These are phyloP conservation scores for Paramecium pentaurelia DNA, from an alignment of 73 alveolate genomes.

Conservation along the genomic window DNA sequence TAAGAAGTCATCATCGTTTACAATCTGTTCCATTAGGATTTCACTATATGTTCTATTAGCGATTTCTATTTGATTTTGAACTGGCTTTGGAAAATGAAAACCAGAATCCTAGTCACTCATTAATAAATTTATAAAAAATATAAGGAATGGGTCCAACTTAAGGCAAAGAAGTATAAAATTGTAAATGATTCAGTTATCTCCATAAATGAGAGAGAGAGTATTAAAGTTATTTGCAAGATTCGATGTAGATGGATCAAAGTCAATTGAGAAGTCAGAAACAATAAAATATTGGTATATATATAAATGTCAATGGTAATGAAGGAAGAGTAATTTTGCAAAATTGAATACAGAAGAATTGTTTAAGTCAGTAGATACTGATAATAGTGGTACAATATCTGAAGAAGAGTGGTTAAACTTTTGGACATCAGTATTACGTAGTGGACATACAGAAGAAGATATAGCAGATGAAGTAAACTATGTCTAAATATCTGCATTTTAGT, in stretches of 20 bases:
- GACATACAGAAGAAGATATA: constrained; percentile 59
- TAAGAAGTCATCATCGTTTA: not conserved
- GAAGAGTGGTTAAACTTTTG: constrained; percentile 70
- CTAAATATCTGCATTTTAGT: not conserved
- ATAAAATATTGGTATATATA: constrained; percentile 51
- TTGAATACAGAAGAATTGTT: constrained; percentile 60
- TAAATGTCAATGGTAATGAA: not conserved
- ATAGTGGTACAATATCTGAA: constrained; percentile 60
- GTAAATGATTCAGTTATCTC: constrained; percentile 23
- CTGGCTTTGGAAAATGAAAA: not conserved
- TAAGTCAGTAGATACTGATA: constrained; percentile 59
- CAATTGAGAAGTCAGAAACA: constrained; percentile 57
- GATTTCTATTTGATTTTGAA: not conserved
- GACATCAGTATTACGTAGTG: constrained; percentile 50
- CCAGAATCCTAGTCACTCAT: not conserved
- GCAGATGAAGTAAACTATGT: constrained; percentile 43
- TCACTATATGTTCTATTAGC: not conserved
- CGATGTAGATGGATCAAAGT: constrained; percentile 58
- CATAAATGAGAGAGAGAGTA: constrained; percentile 45
- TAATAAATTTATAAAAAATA: not conserved
- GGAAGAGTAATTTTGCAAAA: constrained; percentile 62
- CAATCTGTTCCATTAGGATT: not conserved
- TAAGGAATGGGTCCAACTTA: constrained; percentile 41
- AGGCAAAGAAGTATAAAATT: constrained; percentile 1
- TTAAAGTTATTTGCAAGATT: constrained; percentile 39